Base-by-base conservation (phyloP, 208 protist genomes). In the Leishmania aethiopica region DNA sequence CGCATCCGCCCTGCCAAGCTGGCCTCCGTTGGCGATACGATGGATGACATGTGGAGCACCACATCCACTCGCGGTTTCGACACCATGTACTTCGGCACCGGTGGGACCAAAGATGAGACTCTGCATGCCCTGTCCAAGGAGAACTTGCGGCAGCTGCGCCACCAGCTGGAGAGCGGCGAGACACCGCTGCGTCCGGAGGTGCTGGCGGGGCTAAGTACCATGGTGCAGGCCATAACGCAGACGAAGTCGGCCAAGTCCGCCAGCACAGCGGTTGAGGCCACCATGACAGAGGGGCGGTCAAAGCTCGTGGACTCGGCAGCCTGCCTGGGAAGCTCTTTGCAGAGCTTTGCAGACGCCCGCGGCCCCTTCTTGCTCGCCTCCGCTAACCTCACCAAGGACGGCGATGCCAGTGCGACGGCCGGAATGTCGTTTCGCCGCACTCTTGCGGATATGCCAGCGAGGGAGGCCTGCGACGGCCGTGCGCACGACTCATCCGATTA, bases 1-100 rank as follows among this genome's bases (percentile, higher is more conserved):
- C 79, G 73, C 70, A 80, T 73, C 71, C 66, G 60, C 19, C 60
- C 73, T 32, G 45, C 59, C 19, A 85, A 81, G 40, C 77, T 45
- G 49, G 49, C 77, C 74, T 82, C 84, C 42, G 66, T 79, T 22
- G 77, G 70, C 7, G 86, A 84, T 13, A 37, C 69, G n/a, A 82
- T 89, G 77, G 90, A 93, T 25, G 90, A 93, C 49, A 79, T 89
- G 62, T 93, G 90, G 89, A 93, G 90, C 82, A 88, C 80, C 59
- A 77, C 84, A 42, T 89, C 88, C 19, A 93, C 90, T 22, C 78
- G 80, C 60, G 84, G 79, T 37, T 71, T 60, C 49, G 84, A 90
- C 66, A 79, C 55, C 11, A 60, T 53, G 37, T 71, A 85, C 42
- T 35, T 67, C 71, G 19, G 47, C 25, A 0, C 55, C 11, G 62